Conservation (phyloP, 768 basidiomycete genomes). For the Ephemerocybe angulata region DNA sequence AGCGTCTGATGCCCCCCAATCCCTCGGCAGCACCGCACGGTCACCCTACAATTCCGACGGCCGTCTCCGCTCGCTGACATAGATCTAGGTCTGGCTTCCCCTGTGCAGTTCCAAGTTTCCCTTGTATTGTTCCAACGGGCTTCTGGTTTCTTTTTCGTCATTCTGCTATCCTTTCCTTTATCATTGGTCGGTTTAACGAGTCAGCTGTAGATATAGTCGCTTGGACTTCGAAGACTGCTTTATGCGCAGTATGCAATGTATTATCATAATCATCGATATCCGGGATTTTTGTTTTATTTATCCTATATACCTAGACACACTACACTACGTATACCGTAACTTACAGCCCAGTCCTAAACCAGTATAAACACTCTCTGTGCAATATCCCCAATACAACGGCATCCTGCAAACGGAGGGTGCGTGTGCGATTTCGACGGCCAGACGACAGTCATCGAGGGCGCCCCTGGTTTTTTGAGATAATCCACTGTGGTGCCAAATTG, state of each 20-base stretch:
- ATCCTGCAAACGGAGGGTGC: too few species aligned
- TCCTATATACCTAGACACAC: conserved; percentile 18
- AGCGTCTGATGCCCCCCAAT: not conserved
- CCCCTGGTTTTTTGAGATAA: too few species aligned
- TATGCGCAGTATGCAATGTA: too few species aligned
- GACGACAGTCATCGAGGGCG: not conserved
- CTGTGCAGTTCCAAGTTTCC: not conserved
- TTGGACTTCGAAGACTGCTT: too few species aligned
- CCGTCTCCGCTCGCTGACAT: not conserved
- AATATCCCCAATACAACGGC: too few species aligned
- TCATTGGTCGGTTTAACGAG: not conserved
- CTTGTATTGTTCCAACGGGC: not conserved
- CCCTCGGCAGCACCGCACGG: not conserved
- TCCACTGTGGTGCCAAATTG: too few species aligned
- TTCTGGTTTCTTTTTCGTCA: not conserved
- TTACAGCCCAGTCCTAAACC: not conserved
- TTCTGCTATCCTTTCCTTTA: conserved; percentile 2
- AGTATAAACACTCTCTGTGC: conserved; percentile 6
- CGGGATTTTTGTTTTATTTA: conserved; percentile 1
- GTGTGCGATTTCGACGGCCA: too few species aligned
- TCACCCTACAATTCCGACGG: not conserved
- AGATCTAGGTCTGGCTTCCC: too few species aligned
- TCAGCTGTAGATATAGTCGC: too few species aligned
- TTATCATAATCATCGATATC: not conserved
- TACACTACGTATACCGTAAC: conserved; percentile 10